phyloP scores from a whole-genome alignment of 371 early-diverging fungal genomes.

The Mortierella sp. region DNA sequence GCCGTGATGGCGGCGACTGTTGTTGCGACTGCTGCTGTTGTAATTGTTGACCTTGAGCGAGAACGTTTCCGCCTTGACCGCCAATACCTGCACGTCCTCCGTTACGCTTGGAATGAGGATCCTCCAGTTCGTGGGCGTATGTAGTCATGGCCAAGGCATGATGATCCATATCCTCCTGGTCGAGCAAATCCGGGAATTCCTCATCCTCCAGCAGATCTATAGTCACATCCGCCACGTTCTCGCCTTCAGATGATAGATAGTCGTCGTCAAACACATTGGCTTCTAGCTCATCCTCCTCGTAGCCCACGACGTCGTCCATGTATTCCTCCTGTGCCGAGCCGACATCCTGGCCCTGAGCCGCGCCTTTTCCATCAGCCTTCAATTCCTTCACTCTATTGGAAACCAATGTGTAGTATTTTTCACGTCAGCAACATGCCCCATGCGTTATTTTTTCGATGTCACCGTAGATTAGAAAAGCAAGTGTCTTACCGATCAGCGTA shows the following conservation, averaged over 20 bases:
- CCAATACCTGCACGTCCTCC: neutral
- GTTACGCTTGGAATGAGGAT: conserved; percentile 7
- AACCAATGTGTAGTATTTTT: neutral
- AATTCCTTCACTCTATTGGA: conserved; percentile 84
- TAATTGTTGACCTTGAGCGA: neutral
- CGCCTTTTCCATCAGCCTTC: conserved; percentile 68
- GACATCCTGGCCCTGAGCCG: conserved; percentile 12
- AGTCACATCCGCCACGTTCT: conserved; percentile 43
- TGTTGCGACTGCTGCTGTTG: conserved; percentile 20
- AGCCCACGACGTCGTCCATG: conserved; percentile 44
- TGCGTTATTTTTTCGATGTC: neutral
- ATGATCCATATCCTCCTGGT: conserved; percentile 37
- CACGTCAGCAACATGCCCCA: neutral
- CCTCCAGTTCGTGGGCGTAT: conserved; percentile 26
- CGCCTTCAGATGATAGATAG: conserved; percentile 32
- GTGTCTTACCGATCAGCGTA: conserved; percentile 84
- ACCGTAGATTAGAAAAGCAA: no score
- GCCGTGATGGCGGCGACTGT: neutral
- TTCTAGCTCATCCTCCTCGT: conserved; percentile 63
- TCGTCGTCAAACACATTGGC: conserved; percentile 65
- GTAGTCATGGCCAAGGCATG: conserved; percentile 24
- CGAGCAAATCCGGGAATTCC: conserved; percentile 60
- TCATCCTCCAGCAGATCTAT: conserved; percentile 59
- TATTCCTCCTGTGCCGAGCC: conserved; percentile 20
- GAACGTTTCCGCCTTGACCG: neutral